Percentiles rank a stretch among this genome's conserved stretches.
These are phyloP conservation scores for Kentomonas sorsogonicus DNA, from an alignment of 208 protist species.

Conservation along the genomic window DNA sequence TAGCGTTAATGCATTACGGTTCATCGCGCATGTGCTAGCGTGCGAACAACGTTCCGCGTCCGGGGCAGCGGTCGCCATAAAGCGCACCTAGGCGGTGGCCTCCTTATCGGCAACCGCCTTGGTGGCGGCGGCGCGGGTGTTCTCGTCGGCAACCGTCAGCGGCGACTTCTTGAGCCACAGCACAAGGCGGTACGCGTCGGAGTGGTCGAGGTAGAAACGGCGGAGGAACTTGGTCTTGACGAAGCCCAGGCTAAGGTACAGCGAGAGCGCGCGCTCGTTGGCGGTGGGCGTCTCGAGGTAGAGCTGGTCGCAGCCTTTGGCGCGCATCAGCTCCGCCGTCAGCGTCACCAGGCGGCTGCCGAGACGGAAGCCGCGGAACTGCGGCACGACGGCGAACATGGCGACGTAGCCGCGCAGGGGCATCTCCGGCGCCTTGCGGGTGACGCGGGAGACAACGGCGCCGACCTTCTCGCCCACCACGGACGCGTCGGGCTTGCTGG, in stretches of 20 bases:
- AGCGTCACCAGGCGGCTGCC: slow-evolving; percentile 87
- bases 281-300: slow-evolving; percentile 94
- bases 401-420: slow-evolving; percentile 95
- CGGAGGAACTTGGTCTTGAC: slow-evolving; percentile 79
- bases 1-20: too few relatives aligned
- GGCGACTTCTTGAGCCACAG: slow-evolving; percentile 78
- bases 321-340: slow-evolving; percentile 91
- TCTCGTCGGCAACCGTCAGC: slow-evolving; percentile 8
- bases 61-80: too few relatives aligned
- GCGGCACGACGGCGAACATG: slow-evolving; percentile 96
- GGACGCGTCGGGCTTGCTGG: slow-evolving; percentile 42
- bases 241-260: slow-evolving; percentile 97
- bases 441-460: slow-evolving; percentile 86
- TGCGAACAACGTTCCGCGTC: too few relatives aligned
- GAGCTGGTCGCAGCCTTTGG: slow-evolving; percentile 87
- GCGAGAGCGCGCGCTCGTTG: slow-evolving; percentile 87
- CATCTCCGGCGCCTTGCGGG: slow-evolving; percentile 47
- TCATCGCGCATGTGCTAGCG: too few relatives aligned
- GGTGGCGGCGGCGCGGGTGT: neutral
- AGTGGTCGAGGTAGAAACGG: slow-evolving; percentile 92
- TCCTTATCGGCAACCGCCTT: neutral
- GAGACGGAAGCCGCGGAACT: slow-evolving; percentile 86
- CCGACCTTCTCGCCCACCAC: slow-evolving; percentile 80
- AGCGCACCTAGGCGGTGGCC: too few relatives aligned
- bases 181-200: slow-evolving; percentile 93